These are phyloP conservation scores for Spinacia oleracea DNA, from an alignment of 179 eudicot species.

Conservation along the genomic window DNA sequence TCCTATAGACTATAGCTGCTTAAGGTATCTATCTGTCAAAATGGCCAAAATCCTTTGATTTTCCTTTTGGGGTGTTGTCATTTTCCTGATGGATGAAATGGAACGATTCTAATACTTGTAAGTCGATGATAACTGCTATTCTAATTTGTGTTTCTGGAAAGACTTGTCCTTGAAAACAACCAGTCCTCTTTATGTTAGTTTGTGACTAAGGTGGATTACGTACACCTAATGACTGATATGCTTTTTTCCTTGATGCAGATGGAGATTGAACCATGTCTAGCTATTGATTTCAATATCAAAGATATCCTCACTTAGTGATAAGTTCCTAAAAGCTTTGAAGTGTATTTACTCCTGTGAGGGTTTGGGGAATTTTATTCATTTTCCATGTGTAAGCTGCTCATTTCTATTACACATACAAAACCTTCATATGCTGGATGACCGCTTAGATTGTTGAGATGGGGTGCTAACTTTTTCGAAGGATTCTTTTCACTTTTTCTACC, in stretches of 20 bases:
- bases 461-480: neutral
- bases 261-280: conserved; percentile 88
- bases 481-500: neutral
- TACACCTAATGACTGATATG: conserved; percentile 14
- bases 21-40: neutral
- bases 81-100: neutral
- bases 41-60: neutral
- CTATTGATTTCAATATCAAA: conserved; percentile 72
- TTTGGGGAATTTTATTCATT: neutral
- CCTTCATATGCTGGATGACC: neutral
- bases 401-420: neutral
- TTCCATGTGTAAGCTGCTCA: neutral
- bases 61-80: neutral
- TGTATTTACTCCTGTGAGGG: neutral
- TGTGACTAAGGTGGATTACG: neutral
- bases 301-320: conserved; percentile 64
- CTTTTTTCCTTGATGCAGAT: conserved; percentile 54
- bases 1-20: neutral
- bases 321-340: conserved; percentile 1
- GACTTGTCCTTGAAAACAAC: neutral
- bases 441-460: neutral
- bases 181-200: neutral
- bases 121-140: neutral
- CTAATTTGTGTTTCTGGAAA: neutral
- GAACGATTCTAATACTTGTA: neutral